Base-by-base conservation (phyloP, 306 rosid genomes). In the Rubus idaeus region DNA sequence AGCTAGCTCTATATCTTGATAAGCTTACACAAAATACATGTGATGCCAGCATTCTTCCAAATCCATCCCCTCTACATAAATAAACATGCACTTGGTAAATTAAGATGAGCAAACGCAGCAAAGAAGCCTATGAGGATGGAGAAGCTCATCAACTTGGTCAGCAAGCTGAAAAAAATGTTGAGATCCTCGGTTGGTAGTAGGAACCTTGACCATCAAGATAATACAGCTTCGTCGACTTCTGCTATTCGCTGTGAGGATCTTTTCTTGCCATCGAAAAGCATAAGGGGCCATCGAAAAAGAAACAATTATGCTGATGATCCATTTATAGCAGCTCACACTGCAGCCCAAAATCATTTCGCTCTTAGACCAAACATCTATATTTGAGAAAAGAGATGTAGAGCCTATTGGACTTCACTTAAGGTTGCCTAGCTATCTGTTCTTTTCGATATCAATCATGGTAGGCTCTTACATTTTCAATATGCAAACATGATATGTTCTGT, bases 341-440 rank as follows among this genome's bases (percentile, higher is more conserved):
- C 81, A 52, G 81, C 87, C 41, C 81, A 68, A 74, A 76, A 41
- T 52, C 78, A 83, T 81, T 86, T 86, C 76, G 14, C 73, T 68
- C 63, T 78, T 26, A 78, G 89, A 62, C 76, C 79, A 52, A 81
- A 80, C 82, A 68, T 83, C 10, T 81, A 66, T 68, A 26, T 86
- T 47, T 83, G 76, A 86, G 57, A 55, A 57, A 39, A 70, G 6
- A 68, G 7, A 30, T 3, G 51, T 12, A 53, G 65, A 58, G 18
- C 12, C n/a, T 7, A 18, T 39, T 11, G 20, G 20, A 23, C 26
- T 0, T 11, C 50, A 2, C 39, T 7, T 17, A 2, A 39, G 44
- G 18, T 30, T 10, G 10, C 44, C 16, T 3, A 3, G 7, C 8
- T 40, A 9, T n/a, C 18, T 64, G 69, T 39, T 64, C 47, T 8